These are phyloP conservation scores for Gastroboletus turbinatus DNA, from an alignment of 1,284 basidiomycete species.

Conservation along the genomic window DNA sequence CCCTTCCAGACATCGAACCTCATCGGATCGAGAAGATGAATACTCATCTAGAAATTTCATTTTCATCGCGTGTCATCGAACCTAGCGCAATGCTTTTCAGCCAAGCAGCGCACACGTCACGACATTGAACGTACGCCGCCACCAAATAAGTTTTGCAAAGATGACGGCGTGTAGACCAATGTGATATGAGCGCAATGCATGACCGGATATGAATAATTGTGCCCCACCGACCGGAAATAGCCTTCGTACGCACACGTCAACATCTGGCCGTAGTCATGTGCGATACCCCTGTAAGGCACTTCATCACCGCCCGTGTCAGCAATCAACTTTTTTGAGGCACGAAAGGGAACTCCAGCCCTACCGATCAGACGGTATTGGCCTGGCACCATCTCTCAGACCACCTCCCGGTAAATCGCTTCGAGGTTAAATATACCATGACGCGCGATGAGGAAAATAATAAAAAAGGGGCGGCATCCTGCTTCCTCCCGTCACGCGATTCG, in stretches of 20 bases:
- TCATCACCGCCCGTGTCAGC: not conserved
- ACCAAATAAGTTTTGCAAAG: not conserved
- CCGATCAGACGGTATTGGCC: slow-evolving; percentile 15
- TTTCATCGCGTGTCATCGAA: slow-evolving; percentile 28
- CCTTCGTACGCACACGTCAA: slow-evolving; percentile 9
- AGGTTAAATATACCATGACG: slow-evolving; percentile 16
- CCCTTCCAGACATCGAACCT: slow-evolving; percentile 23
- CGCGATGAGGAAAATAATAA: slow-evolving; percentile 11
- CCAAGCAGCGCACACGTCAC: not conserved
- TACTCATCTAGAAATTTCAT: not conserved
- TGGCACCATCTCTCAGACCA: slow-evolving; percentile 16
- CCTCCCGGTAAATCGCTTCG: slow-evolving; percentile 20
- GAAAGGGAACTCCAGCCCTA: not conserved
- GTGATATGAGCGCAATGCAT: not conserved
- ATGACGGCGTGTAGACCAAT: no score
- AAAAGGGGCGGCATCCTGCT: slow-evolving; percentile 2
- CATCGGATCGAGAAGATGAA: slow-evolving; percentile 31
- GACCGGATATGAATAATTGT: not conserved
- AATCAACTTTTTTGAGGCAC: not conserved
- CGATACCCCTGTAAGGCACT: not conserved
- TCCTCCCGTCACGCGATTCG: slow-evolving; percentile 9
- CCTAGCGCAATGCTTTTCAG: slow-evolving; percentile 8
- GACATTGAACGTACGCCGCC: not conserved
- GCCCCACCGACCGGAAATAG: slow-evolving; percentile 5
- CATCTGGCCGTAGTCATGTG: not conserved